Percentiles rank a stretch among this genome's conserved stretches.
phyloP scores from a whole-genome alignment of 352 stramenopile species.

The Plasmopara viticola region DNA sequence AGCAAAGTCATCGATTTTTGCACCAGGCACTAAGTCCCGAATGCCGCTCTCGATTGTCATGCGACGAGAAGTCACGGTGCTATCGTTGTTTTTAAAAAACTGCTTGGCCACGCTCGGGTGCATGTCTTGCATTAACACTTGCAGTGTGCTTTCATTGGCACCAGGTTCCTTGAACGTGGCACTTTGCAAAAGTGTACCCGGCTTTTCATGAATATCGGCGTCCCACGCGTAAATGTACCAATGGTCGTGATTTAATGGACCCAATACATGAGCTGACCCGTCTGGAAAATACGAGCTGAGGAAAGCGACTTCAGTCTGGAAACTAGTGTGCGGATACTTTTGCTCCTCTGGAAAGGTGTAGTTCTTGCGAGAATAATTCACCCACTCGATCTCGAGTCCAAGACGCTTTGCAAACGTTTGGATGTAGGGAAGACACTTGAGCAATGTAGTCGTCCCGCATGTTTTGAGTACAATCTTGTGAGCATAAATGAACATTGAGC shows the following conservation, averaged over 20 bases:
- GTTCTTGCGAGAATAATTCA: constrained; percentile 99
- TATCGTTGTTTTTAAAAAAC: constrained; percentile 80
- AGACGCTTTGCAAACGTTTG: constrained; percentile 77
- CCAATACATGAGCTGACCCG: constrained; percentile 80
- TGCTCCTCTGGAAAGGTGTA: constrained; percentile 98
- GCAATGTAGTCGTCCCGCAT: constrained; percentile 98
- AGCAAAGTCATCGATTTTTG: constrained; percentile 93
- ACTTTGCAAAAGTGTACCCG: constrained; percentile 11
- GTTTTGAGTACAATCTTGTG: constrained; percentile 99
- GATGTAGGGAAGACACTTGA: constrained; percentile 88
- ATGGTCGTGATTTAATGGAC: constrained; percentile 96
- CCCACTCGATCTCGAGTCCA: constrained; percentile 96
- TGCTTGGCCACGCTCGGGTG: constrained; percentile 69
- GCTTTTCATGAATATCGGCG: constrained; percentile 78
- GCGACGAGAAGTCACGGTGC: constrained; percentile 65
- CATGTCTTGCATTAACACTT: constrained; percentile 87
- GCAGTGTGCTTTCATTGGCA: constrained; percentile 63
- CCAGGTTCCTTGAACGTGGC: constrained; percentile 12
- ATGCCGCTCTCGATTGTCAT: constrained; percentile 95
- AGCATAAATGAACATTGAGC: constrained; percentile 98
- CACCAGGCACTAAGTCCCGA: constrained; percentile 90
- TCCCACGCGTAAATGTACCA: constrained; percentile 98
- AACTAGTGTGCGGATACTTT: constrained; percentile 94
- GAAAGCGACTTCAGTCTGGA: constrained; percentile 96
- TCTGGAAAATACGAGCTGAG: constrained; percentile 87